A percentile compares a stretch with the other conserved stretches of the same genome.
Evolutionary conservation across 2,329 filamentous ascomycete genomes (phyloP).

Genomic region (Ascochyta rabiei): DNA sequence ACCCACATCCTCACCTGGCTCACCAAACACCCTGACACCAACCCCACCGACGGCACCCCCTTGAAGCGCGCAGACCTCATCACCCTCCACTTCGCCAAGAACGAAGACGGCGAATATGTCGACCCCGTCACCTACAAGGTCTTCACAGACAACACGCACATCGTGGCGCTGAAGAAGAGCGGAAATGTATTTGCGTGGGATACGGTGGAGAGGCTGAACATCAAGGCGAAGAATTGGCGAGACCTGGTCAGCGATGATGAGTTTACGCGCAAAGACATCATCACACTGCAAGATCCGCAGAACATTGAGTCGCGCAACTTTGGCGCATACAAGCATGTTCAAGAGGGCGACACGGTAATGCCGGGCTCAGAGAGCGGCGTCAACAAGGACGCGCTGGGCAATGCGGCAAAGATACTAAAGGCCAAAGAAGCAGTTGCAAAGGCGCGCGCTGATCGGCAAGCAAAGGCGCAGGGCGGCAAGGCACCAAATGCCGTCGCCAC

Average conservation of each 20-base stretch:
- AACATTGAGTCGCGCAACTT: slow-evolving; percentile 83
- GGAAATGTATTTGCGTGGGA: slow-evolving; percentile 98
- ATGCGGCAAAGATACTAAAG: slow-evolving; percentile 80
- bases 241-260: slow-evolving; percentile 87
- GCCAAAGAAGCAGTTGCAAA: slow-evolving; percentile 94
- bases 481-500: slow-evolving; percentile 28
- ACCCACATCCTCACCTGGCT: slow-evolving; percentile 95
- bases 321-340: slow-evolving; percentile 85
- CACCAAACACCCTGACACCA: slow-evolving; percentile 89
- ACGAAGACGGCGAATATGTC: slow-evolving; percentile 88
- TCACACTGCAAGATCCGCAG: slow-evolving; percentile 94
- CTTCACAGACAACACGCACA: slow-evolving; percentile 96
- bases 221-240: slow-evolving; percentile 95
- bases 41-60: slow-evolving; percentile 82
- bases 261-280: slow-evolving; percentile 89
- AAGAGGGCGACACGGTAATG: slow-evolving; percentile 80
- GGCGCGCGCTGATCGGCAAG: slow-evolving; percentile 73
- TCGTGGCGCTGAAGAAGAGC: slow-evolving; percentile 83
- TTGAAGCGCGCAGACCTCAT: slow-evolving; percentile 84
- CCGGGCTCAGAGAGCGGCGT: slow-evolving; percentile 72
- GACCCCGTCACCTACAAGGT: slow-evolving; percentile 98
- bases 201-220: slow-evolving; percentile 91
- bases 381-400: slow-evolving; percentile 80
- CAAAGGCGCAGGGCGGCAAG: slow-evolving; percentile 41
- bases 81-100: slow-evolving; percentile 89